Evolutionary conservation across 148 eudicot species (phyloP), one percentile per base, ranked within the genome.

Genomic region (Vaccinium myrtillus): DNA sequence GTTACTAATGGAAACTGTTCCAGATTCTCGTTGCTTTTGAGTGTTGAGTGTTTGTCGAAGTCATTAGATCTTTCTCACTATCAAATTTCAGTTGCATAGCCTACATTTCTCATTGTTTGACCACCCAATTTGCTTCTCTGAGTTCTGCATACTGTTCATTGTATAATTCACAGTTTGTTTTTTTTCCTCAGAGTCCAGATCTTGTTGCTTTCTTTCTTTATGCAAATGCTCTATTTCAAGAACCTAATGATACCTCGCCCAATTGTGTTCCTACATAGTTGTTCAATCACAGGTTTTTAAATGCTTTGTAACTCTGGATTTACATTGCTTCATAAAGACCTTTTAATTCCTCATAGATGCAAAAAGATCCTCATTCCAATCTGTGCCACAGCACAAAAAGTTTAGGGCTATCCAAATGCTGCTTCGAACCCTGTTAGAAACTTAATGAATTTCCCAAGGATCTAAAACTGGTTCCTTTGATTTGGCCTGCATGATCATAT

Each of bases 41-140:
- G 18, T 78, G 23, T 51, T 3, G 16, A 1, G 65, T 55, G 58
- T 78, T 18, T 53, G 7, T 53, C 16, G 4, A 50, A 23, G 36
- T 25, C 36, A 50, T 25, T 78, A 10, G 13, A 77, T 7, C 18
- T 78, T 53, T 13, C 80, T 53, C 39, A 12, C 30, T 6, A 27
- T 78, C 80, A 78, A 77, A 46, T 49, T 76, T 76, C 79, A 76
- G 19, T 78, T 78, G 39, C 23, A 65, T 65, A n/a, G 71, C 71
- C 32, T 23, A 65, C 71, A 65, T 23, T 65, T 23, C 71, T 65
- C 71, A 10, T 65, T 65, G 71, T 65, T 65, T 65, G 14, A 10
- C 32, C 13, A 65, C 23, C 30, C 32, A 65, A 65, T 65, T 65
- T 25, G 32, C 71, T 23, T 23, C 30, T 65, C 71, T 65, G 30